Evolutionary conservation across 2,329 filamentous ascomycete species (phyloP), one percentile per base, ranked within the genome.

Genomic region (Neocatenulostroma microsporum): DNA sequence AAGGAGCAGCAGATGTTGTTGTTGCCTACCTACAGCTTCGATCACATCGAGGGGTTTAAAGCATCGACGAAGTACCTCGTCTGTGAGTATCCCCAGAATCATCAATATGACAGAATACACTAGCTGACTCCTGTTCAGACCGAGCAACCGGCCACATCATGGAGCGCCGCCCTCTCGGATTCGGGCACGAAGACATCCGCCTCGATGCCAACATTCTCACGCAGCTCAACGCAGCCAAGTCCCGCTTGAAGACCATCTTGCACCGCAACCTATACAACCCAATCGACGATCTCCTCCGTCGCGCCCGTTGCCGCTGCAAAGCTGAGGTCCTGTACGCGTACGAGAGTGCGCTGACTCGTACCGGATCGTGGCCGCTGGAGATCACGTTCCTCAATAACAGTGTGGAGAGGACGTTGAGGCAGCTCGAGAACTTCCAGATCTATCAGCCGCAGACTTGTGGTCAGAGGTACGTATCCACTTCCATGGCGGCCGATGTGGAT

Each of bases 11-110:
- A 30, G 13, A 24, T 18, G 15, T 27, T 58, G 1, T 46, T 55
- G 1, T 50, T 54, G n/a, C 58, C 58, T 0, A 53, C 50, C 36
- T 48, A 49, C 18, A 21, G 41, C 2, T 60, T 61, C 44, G 47
- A 57, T 19, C 46, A 58, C 36, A 48, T 50, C 5, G 13, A 36
- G 3, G 58, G 48, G 2, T 61, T 59, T 25, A 40, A 43, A 0
- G 28, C 29, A 0, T 44, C 49, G 3, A 62, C 56, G 1, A 54
- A 51, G 40, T 53, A 39, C n/a, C 44, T 61, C 1, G 58, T 48
- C 2, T 61, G n/a, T n/a, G n/a, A n/a, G n/a, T n/a, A n/a, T n/a
- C n/a, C n/a, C n/a, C n/a, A n/a, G n/a, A n/a, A n/a, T n/a, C n/a
- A n/a, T n/a, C n/a, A n/a, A n/a, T n/a, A n/a, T n/a, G n/a, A n/a